Conservation (phyloP, 352 stramenopile species). For the Pythium pectinolyticum region DNA sequence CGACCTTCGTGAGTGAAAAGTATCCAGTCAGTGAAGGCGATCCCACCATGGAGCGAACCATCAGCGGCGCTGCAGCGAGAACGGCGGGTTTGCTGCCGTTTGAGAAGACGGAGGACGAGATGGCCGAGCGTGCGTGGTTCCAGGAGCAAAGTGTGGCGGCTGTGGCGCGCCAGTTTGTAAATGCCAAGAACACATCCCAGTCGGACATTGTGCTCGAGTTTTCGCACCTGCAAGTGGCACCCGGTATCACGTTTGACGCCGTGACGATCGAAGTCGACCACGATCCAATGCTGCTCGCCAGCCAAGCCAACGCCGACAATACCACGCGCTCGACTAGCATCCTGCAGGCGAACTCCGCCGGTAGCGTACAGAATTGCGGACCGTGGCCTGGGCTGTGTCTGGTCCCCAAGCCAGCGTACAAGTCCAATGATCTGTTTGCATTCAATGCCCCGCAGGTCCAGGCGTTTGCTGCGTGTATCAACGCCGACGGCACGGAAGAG, state of each 20-base stretch:
- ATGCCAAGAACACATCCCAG: conserved; percentile 8
- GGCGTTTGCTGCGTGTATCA: conserved; percentile 5
- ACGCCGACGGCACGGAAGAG: not conserved
- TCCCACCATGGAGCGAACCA: not conserved
- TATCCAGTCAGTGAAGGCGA: no score
- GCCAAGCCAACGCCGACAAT: not conserved
- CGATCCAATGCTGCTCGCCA: conserved; percentile 12
- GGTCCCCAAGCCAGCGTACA: not conserved
- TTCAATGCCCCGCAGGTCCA: not conserved
- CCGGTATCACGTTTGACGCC: conserved; percentile 18
- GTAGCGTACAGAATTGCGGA: not conserved
- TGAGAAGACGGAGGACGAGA: not conserved
- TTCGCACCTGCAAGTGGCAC: conserved; percentile 5
- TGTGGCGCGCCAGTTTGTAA: conserved; percentile 8
- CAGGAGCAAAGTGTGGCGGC: not conserved
- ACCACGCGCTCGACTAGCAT: conserved; percentile 5
- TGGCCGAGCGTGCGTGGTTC: not conserved
- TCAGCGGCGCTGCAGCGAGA: not conserved
- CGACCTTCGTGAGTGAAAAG: conserved; percentile 1
- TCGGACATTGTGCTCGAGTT: conserved; percentile 9
- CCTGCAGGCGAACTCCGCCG: not conserved
- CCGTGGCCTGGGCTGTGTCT: conserved; percentile 5
- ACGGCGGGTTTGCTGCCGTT: not conserved
- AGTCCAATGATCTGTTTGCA: not conserved
- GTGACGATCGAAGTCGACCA: conserved; percentile 19